Percentiles rank a stretch among this genome's conserved stretches.
phyloP scores from a whole-genome alignment of 164 flowering plant genomes.

The Berberis thunbergii region DNA sequence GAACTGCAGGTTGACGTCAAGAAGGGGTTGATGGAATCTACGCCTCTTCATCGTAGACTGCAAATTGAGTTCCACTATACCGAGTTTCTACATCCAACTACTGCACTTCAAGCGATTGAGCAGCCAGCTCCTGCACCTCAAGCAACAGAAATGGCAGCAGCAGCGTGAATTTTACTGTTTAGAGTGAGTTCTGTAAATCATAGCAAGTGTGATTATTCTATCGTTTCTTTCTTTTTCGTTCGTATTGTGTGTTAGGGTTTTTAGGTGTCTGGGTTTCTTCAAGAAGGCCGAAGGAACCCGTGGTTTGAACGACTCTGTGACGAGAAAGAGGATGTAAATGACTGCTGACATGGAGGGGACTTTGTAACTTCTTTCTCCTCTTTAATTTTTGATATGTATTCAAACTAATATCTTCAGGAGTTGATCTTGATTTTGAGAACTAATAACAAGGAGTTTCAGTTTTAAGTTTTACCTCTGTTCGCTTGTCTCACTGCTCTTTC shows the following conservation, averaged over 20 bases:
- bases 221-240: too few relatives aligned
- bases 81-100: slow-evolving; percentile 16
- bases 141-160: slow-evolving; percentile 7
- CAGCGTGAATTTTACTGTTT: background rate
- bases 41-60: slow-evolving; percentile 72
- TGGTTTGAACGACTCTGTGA: slow-evolving; percentile 1
- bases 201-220: slow-evolving; percentile 26
- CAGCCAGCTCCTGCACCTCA: slow-evolving; percentile 14
- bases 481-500: too few relatives aligned
- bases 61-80: slow-evolving; percentile 93
- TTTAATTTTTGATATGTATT: slow-evolving; percentile 7
- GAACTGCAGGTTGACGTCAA: slow-evolving; percentile 81
- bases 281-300: slow-evolving; percentile 7
- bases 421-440: too few relatives aligned
- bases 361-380: background rate
- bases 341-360: slow-evolving; percentile 4
- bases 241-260: slow-evolving; percentile 5
- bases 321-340: slow-evolving; percentile 8
- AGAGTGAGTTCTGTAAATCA: slow-evolving; percentile 16
- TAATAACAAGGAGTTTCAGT: too few relatives aligned
- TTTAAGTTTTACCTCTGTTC: too few relatives aligned
- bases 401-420: too few relatives aligned
- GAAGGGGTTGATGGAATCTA: slow-evolving; percentile 62
- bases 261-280: slow-evolving; percentile 13
- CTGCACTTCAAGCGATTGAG: too few relatives aligned